Percentiles rank a stretch among this genome's conserved stretches.
phyloP scores from a whole-genome alignment of 768 basidiomycete genomes.

The Tulasnella sp. region DNA sequence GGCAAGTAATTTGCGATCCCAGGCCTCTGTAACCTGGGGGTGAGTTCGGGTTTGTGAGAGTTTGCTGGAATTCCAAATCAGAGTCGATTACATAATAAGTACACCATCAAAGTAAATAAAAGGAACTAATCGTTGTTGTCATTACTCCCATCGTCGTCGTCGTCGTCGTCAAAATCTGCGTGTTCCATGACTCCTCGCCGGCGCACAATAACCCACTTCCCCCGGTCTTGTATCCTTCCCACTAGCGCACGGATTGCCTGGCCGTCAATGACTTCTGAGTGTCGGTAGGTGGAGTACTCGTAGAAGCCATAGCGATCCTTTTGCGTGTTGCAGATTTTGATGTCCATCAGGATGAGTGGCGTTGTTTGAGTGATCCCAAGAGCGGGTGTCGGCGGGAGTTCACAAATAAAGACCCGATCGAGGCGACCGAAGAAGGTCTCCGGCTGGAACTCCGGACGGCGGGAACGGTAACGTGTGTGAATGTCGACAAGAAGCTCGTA shows the following conservation, averaged over 20 bases:
- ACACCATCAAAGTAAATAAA: too few relatives aligned
- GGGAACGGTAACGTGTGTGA: neutral
- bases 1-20: too few relatives aligned
- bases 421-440: neutral
- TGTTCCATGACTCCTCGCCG: neutral
- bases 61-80: too few relatives aligned
- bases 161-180: neutral
- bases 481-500: neutral
- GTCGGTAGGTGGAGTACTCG: neutral
- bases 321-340: too few relatives aligned
- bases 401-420: neutral
- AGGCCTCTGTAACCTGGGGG: too few relatives aligned
- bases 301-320: neutral
- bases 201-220: neutral
- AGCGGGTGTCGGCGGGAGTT: neutral
- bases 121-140: too few relatives aligned
- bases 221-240: neutral
- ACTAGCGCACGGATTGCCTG: neutral
- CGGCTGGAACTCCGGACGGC: neutral
- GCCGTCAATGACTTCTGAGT: neutral
- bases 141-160: neutral
- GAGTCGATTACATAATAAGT: too few relatives aligned
- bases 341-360: too few relatives aligned
- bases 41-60: too few relatives aligned
- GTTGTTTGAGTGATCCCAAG: too few relatives aligned